phyloP scores from a whole-genome alignment of 2,329 filamentous ascomycete genomes.

The Paecilomyces sp. region DNA sequence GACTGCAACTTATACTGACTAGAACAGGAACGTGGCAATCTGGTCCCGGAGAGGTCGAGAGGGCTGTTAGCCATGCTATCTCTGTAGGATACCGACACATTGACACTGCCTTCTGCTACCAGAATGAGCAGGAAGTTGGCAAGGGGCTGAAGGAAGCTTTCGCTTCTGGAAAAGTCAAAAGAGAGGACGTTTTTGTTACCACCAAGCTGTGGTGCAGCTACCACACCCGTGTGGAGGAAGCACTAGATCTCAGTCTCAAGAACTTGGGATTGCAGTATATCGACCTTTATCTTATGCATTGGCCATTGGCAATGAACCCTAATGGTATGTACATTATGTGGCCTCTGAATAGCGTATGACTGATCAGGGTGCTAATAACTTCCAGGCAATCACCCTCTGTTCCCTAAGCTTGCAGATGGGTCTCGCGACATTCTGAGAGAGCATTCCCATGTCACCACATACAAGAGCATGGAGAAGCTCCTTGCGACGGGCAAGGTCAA shows the following conservation, averaged over 20 bases:
- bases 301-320: slow-evolving; percentile 72
- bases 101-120: slow-evolving; percentile 31
- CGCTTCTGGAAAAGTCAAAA: slow-evolving; percentile 59
- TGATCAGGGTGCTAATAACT: not conserved
- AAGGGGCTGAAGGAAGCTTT: slow-evolving; percentile 69
- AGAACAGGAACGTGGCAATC: slow-evolving; percentile 58
- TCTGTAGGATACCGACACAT: slow-evolving; percentile 35
- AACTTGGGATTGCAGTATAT: slow-evolving; percentile 71
- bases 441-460: slow-evolving; percentile 67
- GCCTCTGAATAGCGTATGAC: too few species aligned
- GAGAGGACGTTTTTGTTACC: slow-evolving; percentile 74
- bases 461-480: slow-evolving; percentile 63
- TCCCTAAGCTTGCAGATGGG: slow-evolving; percentile 64
- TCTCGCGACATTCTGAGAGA: slow-evolving; percentile 60
- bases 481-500: slow-evolving; percentile 47
- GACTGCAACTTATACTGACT: slow-evolving; percentile 4
- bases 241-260: slow-evolving; percentile 65
- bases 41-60: slow-evolving; percentile 50
- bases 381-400: slow-evolving; percentile 35
- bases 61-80: slow-evolving; percentile 54
- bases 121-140: slow-evolving; percentile 73
- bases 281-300: slow-evolving; percentile 77
- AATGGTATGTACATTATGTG: slow-evolving; percentile 45
- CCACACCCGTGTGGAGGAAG: slow-evolving; percentile 61
- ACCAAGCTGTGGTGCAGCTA: slow-evolving; percentile 83